These are phyloP conservation scores for Phialophora tarda DNA, from an alignment of 2,329 filamentous ascomycete species.

Conservation along the genomic window DNA sequence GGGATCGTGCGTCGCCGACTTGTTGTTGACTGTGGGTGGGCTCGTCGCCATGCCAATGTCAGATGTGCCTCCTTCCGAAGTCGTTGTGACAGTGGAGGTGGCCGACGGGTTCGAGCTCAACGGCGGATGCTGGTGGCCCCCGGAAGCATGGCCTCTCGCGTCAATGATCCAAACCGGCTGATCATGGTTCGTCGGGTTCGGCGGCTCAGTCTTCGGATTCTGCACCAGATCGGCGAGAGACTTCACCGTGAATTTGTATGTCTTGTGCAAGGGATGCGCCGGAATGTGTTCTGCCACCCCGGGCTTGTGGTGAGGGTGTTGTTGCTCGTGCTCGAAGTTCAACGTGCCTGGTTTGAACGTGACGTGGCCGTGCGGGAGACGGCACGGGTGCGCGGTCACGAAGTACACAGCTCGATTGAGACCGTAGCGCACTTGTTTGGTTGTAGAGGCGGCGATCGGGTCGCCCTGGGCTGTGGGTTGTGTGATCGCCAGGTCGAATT, in stretches of 20 bases:
- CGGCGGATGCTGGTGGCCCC: neutral
- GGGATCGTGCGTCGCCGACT: neutral
- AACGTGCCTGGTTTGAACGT: constrained; percentile 23
- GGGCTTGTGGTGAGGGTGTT: constrained; percentile 26
- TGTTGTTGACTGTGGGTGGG: neutral
- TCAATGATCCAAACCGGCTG: constrained; percentile 36
- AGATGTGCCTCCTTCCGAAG: constrained; percentile 14
- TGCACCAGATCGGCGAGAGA: constrained; percentile 31
- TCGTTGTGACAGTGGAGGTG: neutral
- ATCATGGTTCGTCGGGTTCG: constrained; percentile 17
- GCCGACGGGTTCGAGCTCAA: neutral
- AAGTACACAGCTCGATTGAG: constrained; percentile 60
- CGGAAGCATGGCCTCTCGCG: constrained; percentile 21
- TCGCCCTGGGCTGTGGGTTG: constrained; percentile 36
- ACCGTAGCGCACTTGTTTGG: constrained; percentile 44
- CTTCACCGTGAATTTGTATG: constrained; percentile 35
- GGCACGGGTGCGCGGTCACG: constrained; percentile 61
- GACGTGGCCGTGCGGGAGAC: constrained; percentile 49
- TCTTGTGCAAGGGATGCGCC: constrained; percentile 37
- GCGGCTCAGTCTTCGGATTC: constrained; percentile 24
- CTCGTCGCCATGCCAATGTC: neutral
- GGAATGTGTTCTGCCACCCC: constrained; percentile 35
- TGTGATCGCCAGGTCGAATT: constrained; percentile 28
- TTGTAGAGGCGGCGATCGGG: constrained; percentile 40
- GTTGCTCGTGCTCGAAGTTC: constrained; percentile 22